Evolutionary conservation across 2,329 filamentous ascomycete genomes (phyloP).

Genomic region (Didymella glomerata): DNA sequence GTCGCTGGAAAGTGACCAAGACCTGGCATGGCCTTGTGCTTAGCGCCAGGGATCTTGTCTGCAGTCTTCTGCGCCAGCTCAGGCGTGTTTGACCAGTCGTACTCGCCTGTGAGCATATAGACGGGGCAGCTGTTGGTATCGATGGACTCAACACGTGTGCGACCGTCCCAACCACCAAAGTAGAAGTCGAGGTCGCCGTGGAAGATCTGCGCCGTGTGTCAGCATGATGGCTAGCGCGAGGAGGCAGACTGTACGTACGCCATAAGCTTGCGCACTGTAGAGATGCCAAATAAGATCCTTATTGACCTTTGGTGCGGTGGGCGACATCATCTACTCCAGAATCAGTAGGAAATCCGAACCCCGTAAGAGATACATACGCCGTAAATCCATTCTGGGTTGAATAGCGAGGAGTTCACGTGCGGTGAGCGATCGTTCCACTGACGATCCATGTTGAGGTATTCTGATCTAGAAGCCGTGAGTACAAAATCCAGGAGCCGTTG

Average conservation of each 20-base stretch:
- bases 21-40: conserved; percentile 56
- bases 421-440: conserved; percentile 58
- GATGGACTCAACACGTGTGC: conserved; percentile 55
- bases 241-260: conserved; percentile 33
- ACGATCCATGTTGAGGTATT: conserved; percentile 55
- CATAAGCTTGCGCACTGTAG: conserved; percentile 60
- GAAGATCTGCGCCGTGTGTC: conserved; percentile 50
- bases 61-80: conserved; percentile 58
- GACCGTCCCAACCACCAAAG: conserved; percentile 61
- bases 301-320: conserved; percentile 55
- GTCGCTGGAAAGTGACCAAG: conserved; percentile 60
- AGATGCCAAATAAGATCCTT: conserved; percentile 61
- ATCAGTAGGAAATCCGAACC: conserved; percentile 8
- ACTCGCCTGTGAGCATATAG: conserved; percentile 61
- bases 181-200: conserved; percentile 62
- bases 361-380: conserved; percentile 37
- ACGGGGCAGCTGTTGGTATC: conserved; percentile 60
- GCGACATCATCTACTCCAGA: conserved; percentile 54
- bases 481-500: conserved; percentile 22
- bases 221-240: not conserved
- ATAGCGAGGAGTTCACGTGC: conserved; percentile 59
- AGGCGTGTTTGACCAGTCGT: conserved; percentile 60
- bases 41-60: conserved; percentile 57
- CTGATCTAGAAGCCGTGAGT: conserved; percentile 34
- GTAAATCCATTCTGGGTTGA: conserved; percentile 60